A percentile compares a stretch with the other conserved stretches of the same genome.
These are phyloP conservation scores for Chimonanthus salicifolius DNA, from an alignment of 164 flowering plant species.

Conservation along the genomic window DNA sequence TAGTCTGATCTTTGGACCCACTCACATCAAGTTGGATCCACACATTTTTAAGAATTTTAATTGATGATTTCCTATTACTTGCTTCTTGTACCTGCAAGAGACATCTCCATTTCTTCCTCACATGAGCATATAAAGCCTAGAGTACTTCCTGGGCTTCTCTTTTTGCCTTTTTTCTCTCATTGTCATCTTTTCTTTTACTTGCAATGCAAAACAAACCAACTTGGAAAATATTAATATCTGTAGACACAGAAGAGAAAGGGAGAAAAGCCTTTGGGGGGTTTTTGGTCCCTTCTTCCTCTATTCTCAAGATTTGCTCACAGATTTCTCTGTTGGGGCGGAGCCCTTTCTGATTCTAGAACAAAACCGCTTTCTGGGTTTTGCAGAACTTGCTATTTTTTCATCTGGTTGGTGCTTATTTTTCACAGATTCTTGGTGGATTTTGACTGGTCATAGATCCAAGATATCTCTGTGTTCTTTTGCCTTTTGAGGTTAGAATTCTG, in stretches of 20 bases:
- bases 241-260: background rate
- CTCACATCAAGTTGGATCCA: background rate
- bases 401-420: constrained; percentile 1
- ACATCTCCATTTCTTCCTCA: background rate
- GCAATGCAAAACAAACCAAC: background rate
- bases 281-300: background rate
- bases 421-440: background rate
- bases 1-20: background rate
- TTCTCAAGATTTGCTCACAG: background rate
- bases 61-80: background rate
- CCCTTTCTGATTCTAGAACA: background rate
- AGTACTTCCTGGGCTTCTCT: too few relatives aligned
- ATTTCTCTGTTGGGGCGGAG: constrained; percentile 1
- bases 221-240: background rate
- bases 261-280: background rate
- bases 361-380: constrained; percentile 2
- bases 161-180: too few relatives aligned
- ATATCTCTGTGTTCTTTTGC: background rate
- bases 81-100: background rate
- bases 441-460: constrained; percentile 9
- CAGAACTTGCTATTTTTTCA: background rate
- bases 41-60: background rate
- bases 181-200: background rate
- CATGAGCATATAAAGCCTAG: background rate
- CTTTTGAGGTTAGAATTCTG: constrained; percentile 3